Evolutionary conservation across 2,329 filamentous ascomycete genomes (phyloP), one percentile per base, ranked within the genome.

Genomic region (Neospermospora avenae): DNA sequence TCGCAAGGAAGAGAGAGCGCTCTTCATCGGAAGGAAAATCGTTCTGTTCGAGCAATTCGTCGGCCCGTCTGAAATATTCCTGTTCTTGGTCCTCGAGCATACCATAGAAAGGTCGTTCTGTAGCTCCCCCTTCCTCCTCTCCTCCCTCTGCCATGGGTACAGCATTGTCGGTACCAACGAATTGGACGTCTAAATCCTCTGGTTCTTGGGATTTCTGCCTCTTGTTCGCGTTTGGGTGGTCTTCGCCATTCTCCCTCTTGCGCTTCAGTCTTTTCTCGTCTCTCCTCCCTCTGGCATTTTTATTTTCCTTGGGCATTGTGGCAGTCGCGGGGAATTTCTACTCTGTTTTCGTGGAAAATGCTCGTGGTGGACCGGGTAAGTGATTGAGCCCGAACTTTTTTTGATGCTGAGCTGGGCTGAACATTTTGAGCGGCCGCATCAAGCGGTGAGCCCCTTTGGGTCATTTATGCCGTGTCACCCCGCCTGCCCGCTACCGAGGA

Each of bases 1-100:
- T 96, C 63, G 88, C 85, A 49, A 98, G 75, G 70, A 91, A 92
- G 52, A 88, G 70, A 57, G 80, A 78, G 60, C 87, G 83, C 67
- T 92, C 89, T 67, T 96, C 91, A 55, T 84, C 74, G 41, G 87
- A 86, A 42, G 84, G 84, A 73, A 98, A 98, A 73, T 93, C 86
- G 76, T 98, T 95, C 67, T 91, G 76, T 74, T 96, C 93, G 61
- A 99, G 86, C 77, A 96, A 81, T 73, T 96, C 89, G 77, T 96
- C 93, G 57, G 93, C 92, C 51, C 86, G 86, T 67, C 90, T 88
- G 75, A 98, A 99, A 75, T 97, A 97, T 74, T 97, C 93, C 72
- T 96, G 91, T 78, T 99, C 95, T 67, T 96, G 85, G 57, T 96
- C 88, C 69, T 91, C 89, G 25, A 99, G 86, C 80, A 97, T 87